These are phyloP conservation scores for Tricholoma flavovirens DNA, from an alignment of 768 basidiomycete genomes.

Conservation along the genomic window DNA sequence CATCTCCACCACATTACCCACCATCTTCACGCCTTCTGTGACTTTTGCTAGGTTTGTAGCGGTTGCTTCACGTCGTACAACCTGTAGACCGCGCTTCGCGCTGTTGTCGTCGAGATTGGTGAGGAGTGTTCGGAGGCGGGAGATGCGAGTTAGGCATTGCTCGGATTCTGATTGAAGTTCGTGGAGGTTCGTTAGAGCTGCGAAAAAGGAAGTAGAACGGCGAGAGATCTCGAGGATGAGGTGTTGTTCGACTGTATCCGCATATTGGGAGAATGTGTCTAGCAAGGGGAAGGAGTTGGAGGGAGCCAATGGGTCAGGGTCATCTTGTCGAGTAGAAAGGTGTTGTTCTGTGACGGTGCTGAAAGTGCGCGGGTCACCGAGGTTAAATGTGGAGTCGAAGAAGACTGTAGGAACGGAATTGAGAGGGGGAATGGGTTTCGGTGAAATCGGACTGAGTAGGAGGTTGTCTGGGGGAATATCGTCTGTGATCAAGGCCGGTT, in stretches of 20 bases:
- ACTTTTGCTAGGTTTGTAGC: slow-evolving; percentile 57
- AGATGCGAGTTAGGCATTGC: slow-evolving; percentile 72
- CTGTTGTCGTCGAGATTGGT: slow-evolving; percentile 70
- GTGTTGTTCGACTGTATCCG: slow-evolving; percentile 92
- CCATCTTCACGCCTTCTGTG: slow-evolving; percentile 53
- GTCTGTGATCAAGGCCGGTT: slow-evolving; percentile 16
- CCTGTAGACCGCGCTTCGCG: slow-evolving; percentile 73
- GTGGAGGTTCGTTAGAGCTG: slow-evolving; percentile 90
- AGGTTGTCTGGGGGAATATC: slow-evolving; percentile 9
- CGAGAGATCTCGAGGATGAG: slow-evolving; percentile 88
- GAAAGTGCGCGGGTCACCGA: slow-evolving; percentile 77
- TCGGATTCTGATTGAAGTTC: slow-evolving; percentile 87
- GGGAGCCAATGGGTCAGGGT: slow-evolving; percentile 33
- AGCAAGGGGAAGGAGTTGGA: slow-evolving; percentile 70
- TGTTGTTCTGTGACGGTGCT: slow-evolving; percentile 57
- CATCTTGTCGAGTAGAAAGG: neutral
- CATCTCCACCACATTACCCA: slow-evolving; percentile 75
- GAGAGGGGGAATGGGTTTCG: slow-evolving; percentile 58
- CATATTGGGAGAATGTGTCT: slow-evolving; percentile 86
- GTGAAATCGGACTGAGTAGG: slow-evolving; percentile 23
- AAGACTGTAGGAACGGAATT: slow-evolving; percentile 75
- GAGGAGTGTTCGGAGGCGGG: slow-evolving; percentile 64
- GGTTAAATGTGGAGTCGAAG: slow-evolving; percentile 72
- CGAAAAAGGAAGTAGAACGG: slow-evolving; percentile 91
- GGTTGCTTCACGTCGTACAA: slow-evolving; percentile 61